Evolutionary conservation across 768 basidiomycete species (phyloP).

Genomic region (Hericium rajendrae): DNA sequence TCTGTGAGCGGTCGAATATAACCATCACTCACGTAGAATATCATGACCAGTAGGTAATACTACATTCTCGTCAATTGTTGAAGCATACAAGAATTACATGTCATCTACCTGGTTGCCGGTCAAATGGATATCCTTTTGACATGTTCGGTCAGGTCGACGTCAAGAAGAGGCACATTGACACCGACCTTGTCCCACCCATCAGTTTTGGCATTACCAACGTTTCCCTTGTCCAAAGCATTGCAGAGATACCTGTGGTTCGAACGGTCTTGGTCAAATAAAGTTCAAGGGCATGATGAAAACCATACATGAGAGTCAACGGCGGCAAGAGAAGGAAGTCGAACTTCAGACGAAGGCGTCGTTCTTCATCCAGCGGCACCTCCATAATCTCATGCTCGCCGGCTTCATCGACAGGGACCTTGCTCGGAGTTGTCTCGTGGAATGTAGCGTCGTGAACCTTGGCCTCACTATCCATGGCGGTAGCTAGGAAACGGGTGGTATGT

Average conservation of each 20-base stretch:
- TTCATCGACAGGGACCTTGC: no score
- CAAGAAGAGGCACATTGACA: background rate
- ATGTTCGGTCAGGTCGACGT: background rate
- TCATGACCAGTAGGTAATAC: background rate
- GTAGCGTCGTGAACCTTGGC: no score
- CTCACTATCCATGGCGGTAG: no score
- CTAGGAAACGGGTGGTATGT: no score
- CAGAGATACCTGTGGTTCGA: background rate
- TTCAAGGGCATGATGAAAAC: background rate
- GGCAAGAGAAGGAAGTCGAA: background rate
- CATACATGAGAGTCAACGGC: background rate
- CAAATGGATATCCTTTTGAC: background rate
- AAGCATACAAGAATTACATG: no score
- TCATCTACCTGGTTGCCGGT: background rate
- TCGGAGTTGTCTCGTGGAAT: no score
- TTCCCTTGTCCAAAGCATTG: background rate
- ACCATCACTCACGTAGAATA: background rate
- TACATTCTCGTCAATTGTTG: no score
- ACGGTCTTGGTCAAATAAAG: background rate
- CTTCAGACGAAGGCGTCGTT: background rate
- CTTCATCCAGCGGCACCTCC: background rate
- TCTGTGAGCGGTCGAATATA: background rate
- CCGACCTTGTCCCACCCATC: background rate
- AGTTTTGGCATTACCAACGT: background rate
- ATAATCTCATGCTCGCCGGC: no score